These are phyloP conservation scores for Aspergillus coremiiformis DNA, from an alignment of 495 filamentous ascomycete species.

Conservation along the genomic window DNA sequence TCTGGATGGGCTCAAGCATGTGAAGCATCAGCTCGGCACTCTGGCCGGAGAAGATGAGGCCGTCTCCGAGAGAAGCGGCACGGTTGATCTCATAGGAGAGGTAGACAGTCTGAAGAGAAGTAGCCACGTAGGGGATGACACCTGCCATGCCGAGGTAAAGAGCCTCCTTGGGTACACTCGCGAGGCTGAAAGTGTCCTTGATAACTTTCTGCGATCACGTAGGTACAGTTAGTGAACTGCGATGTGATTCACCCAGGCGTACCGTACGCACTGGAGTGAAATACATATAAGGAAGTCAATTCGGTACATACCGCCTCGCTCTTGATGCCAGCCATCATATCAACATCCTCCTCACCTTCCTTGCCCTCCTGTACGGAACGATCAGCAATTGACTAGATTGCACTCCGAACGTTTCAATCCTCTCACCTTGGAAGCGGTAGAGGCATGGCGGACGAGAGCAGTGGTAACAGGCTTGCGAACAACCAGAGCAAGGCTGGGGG, in stretches of 20 bases:
- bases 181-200: slow-evolving; percentile 78
- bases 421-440: slow-evolving; percentile 32
- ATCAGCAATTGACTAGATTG: slow-evolving; percentile 23
- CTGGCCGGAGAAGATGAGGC: slow-evolving; percentile 59
- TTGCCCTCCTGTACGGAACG: slow-evolving; percentile 21
- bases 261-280: not conserved
- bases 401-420: not conserved
- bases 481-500: slow-evolving; percentile 37
- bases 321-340: slow-evolving; percentile 63
- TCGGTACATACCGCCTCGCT: slow-evolving; percentile 60
- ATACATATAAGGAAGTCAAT: slow-evolving; percentile 1
- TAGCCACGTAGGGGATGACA: slow-evolving; percentile 82
- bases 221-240: slow-evolving; percentile 5
- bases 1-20: slow-evolving; percentile 80
- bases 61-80: slow-evolving; percentile 49
- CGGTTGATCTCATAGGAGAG: slow-evolving; percentile 76
- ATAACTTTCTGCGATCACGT: slow-evolving; percentile 55
- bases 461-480: slow-evolving; percentile 46
- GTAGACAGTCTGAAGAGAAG: slow-evolving; percentile 79
- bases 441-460: slow-evolving; percentile 43
- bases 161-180: slow-evolving; percentile 70
- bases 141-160: slow-evolving; percentile 80
- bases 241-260: not conserved
- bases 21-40: slow-evolving; percentile 68
- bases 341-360: slow-evolving; percentile 41